A percentile compares a stretch with the other conserved stretches of the same genome.
phyloP scores from a whole-genome alignment of 306 rosid genomes.

The Prunus campanulata region DNA sequence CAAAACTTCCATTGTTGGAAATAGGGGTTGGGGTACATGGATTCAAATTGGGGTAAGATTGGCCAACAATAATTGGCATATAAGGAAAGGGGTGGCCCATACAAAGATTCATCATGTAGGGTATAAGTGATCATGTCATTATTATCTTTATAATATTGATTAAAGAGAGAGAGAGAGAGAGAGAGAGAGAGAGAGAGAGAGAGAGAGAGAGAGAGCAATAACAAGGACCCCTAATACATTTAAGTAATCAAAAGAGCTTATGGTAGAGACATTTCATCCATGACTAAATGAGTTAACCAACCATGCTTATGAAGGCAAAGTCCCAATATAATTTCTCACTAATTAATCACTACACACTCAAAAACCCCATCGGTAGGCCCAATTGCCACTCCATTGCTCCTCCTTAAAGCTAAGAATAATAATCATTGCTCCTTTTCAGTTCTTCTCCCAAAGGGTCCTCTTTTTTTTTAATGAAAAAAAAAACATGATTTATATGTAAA shows the following conservation, averaged over 20 bases:
- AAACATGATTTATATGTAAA: constrained; percentile 17
- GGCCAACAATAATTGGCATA: neutral
- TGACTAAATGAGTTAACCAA: constrained; percentile 80
- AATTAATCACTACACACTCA: constrained; percentile 31
- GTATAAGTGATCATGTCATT: constrained; percentile 13
- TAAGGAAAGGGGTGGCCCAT: constrained; percentile 26
- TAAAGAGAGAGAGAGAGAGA: neutral
- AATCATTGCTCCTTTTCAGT: constrained; percentile 50
- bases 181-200: constrained; percentile 7
- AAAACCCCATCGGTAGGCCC: constrained; percentile 53
- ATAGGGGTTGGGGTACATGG: neutral
- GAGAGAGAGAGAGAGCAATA: constrained; percentile 4
- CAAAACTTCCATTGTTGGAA: constrained; percentile 20
- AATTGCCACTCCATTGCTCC: constrained; percentile 68
- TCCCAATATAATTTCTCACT: constrained; percentile 29
- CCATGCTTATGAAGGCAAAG: constrained; percentile 59
- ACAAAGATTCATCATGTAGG: constrained; percentile 26
- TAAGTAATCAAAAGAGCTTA: constrained; percentile 28
- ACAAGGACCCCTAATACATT: constrained; percentile 25
- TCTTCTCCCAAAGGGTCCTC: constrained; percentile 34
- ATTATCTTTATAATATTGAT: constrained; percentile 1
- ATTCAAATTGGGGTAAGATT: constrained; percentile 11
- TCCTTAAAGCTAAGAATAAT: constrained; percentile 88
- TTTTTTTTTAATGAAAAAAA: neutral
- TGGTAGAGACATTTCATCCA: constrained; percentile 91